phyloP scores from a whole-genome alignment of 805 yeast species.

The Sungouiozyma ichnusensis region DNA sequence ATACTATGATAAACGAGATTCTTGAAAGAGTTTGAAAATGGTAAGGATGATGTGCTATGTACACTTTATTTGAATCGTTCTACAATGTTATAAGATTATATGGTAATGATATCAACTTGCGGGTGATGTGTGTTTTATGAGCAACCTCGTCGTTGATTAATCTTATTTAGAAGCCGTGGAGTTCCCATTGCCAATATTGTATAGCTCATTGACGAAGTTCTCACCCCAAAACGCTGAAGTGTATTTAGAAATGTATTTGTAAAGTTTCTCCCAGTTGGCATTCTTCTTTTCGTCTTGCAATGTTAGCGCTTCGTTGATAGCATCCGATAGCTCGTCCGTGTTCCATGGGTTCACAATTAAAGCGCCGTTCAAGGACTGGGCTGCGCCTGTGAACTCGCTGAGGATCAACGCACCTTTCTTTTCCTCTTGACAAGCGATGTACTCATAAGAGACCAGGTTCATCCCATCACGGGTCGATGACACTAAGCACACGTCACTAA shows the following conservation, averaged over 20 bases:
- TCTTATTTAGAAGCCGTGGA: not conserved
- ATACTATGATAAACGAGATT: too few relatives aligned
- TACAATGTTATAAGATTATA: too few relatives aligned
- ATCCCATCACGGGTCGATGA: conserved; percentile 96
- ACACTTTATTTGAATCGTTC: too few relatives aligned
- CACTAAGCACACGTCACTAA: conserved; percentile 85
- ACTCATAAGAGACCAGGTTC: conserved; percentile 94
- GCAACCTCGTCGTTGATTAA: too few relatives aligned
- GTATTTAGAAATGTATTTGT: conserved; percentile 80
- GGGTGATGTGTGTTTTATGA: too few relatives aligned
- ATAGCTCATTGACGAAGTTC: conserved; percentile 80
- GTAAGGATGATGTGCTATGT: too few relatives aligned
- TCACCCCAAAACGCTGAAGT: conserved; percentile 98
- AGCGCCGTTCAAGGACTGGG: conserved; percentile 92
- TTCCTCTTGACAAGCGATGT: conserved; percentile 87
- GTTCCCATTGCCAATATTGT: conserved; percentile 25
- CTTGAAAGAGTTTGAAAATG: too few relatives aligned
- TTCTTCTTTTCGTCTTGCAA: conserved; percentile 70
- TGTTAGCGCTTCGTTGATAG: conserved; percentile 79
- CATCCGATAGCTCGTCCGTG: conserved; percentile 81
- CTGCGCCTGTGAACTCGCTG: conserved; percentile 98
- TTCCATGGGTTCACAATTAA: conserved; percentile 96
- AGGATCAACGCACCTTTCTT: conserved; percentile 78
- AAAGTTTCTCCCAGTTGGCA: conserved; percentile 73
- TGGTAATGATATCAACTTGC: not conserved